Percentiles rank a stretch among this genome's conserved stretches.
Conservation (phyloP, 495 filamentous ascomycete genomes). For the Jackrogersella multiformis region DNA sequence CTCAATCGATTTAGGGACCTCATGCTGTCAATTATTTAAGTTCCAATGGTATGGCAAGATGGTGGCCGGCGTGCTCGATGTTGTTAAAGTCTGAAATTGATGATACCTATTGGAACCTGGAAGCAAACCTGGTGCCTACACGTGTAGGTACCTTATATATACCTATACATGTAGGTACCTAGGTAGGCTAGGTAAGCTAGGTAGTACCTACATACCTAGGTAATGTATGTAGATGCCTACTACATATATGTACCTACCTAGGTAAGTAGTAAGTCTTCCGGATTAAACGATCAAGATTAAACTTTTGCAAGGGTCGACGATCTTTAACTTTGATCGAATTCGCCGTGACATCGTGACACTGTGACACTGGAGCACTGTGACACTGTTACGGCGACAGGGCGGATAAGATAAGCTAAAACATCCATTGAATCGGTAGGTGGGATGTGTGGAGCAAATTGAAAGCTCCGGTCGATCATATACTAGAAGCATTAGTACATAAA, state of each 20-base stretch:
- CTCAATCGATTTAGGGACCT: background rate
- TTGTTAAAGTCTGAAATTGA: too few relatives aligned
- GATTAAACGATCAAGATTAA: conserved; percentile 4
- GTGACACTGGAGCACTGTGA: too few relatives aligned
- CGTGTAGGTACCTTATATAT: background rate
- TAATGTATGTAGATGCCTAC: too few relatives aligned
- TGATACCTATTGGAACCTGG: too few relatives aligned
- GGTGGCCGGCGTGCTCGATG: too few relatives aligned
- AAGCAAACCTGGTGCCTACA: background rate
- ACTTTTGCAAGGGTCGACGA: background rate
- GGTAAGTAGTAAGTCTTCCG: too few relatives aligned
- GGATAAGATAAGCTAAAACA: conserved; percentile 28
- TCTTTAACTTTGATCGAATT: background rate
- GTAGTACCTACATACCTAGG: too few relatives aligned
- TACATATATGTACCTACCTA: too few relatives aligned
- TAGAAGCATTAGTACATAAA: background rate
- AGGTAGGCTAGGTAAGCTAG: background rate
- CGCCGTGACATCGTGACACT: background rate
- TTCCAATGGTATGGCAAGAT: too few relatives aligned
- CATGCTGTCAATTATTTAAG: too few relatives aligned
- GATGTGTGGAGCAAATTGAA: conserved; percentile 17
- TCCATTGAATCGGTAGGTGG: conserved; percentile 33
- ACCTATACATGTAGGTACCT: background rate
- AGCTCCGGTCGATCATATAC: conserved; percentile 12
- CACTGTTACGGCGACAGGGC: background rate